Evolutionary conservation across 805 yeast genomes (phyloP).

Genomic region (Kodamaea hsintzibuensis): DNA sequence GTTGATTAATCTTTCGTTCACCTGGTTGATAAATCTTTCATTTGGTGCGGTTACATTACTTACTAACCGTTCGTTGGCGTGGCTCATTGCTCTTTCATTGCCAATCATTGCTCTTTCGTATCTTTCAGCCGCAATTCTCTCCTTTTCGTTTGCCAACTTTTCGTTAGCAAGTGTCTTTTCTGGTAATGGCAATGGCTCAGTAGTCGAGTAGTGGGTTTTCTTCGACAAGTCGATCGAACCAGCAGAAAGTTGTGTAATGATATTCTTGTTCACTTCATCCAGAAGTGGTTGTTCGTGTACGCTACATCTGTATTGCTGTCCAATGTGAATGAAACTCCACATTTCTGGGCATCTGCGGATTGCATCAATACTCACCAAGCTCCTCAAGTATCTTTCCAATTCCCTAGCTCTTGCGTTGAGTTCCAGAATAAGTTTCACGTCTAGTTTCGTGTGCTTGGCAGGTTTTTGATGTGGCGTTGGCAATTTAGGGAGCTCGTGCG

Average conservation of each 20-base stretch:
- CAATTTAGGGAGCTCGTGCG: constrained; percentile 24
- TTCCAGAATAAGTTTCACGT: constrained; percentile 4
- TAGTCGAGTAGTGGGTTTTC: constrained; percentile 20
- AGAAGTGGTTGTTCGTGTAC: neutral
- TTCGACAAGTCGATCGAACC: constrained; percentile 19
- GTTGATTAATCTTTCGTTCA: neutral
- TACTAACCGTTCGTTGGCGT: neutral
- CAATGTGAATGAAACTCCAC: constrained; percentile 9
- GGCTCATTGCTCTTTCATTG: neutral
- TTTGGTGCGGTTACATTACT: neutral
- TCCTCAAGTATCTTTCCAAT: constrained; percentile 23
- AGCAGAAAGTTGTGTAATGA: constrained; percentile 17
- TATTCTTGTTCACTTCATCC: constrained; percentile 1
- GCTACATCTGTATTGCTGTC: constrained; percentile 4
- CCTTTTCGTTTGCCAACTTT: neutral
- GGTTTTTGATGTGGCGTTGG: constrained; percentile 29
- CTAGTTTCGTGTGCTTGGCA: constrained; percentile 13
- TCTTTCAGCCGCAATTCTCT: neutral
- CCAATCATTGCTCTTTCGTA: constrained; percentile 1
- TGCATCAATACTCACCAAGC: neutral
- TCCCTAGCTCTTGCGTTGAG: constrained; percentile 22
- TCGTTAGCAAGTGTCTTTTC: neutral
- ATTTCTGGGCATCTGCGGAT: neutral
- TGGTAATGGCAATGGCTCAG: constrained; percentile 25
- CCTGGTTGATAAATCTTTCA: constrained; percentile 1